phyloP scores from a whole-genome alignment of 139 green algal species.

The Nannochloris sp. region DNA sequence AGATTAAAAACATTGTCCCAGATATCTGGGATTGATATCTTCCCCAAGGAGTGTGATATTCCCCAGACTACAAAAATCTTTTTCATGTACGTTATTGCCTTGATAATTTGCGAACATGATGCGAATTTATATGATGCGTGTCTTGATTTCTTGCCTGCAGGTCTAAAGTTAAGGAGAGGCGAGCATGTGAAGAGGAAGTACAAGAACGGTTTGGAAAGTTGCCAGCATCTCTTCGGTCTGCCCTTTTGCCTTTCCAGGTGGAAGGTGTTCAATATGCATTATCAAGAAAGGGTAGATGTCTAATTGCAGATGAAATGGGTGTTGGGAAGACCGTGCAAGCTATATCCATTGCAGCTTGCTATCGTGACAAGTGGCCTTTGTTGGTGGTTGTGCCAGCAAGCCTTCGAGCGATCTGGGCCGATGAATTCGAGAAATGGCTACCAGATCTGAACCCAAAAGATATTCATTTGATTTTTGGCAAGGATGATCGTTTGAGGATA shows the following conservation, averaged over 20 bases:
- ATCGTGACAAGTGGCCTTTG: conserved; percentile 85
- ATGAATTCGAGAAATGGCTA: conserved; percentile 93
- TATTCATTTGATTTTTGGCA: conserved; percentile 66
- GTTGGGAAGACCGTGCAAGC: conserved; percentile 90
- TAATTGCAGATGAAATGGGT: conserved; percentile 95
- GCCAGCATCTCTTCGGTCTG: conserved; percentile 37
- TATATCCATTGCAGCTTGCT: conserved; percentile 78
- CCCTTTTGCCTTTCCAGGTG: conserved; percentile 48
- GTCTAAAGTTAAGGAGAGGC: background rate
- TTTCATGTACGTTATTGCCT: background rate
- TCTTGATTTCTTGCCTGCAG: background rate
- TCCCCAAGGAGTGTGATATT: background rate
- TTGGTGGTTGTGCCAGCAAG: conserved; percentile 80
- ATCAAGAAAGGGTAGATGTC: conserved; percentile 43
- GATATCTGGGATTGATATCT: background rate
- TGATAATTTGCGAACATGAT: too few relatives aligned
- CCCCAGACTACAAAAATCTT: background rate
- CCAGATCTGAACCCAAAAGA: conserved; percentile 47
- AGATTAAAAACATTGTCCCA: background rate
- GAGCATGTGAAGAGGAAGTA: conserved; percentile 29
- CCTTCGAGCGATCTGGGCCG: conserved; percentile 84
- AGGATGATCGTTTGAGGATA: conserved; percentile 33
- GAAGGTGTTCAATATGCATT: conserved; percentile 76
- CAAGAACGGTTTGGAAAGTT: conserved; percentile 29
- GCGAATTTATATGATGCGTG: background rate